phyloP scores from a whole-genome alignment of 148 eudicot genomes.

The Selenicereus undatus region DNA sequence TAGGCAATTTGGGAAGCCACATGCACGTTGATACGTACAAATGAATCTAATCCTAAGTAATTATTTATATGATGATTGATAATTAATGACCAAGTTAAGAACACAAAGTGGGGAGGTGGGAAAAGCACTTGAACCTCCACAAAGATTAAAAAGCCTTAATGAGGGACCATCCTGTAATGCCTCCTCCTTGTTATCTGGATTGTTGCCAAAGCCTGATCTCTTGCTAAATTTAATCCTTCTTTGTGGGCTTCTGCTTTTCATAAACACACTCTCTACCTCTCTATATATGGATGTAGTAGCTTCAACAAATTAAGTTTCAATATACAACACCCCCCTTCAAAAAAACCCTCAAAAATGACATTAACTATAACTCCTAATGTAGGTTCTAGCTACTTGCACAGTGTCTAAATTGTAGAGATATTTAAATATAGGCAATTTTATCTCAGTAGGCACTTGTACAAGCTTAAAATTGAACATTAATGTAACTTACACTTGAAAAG shows the following conservation, averaged over 20 bases:
- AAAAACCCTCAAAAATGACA: no score
- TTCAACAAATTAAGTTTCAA: no score
- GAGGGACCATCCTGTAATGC: conserved; percentile 39
- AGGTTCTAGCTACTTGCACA: no score
- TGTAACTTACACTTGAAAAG: background rate
- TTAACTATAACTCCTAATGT: no score
- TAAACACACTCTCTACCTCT: background rate
- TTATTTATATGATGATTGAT: background rate
- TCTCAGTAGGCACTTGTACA: no score
- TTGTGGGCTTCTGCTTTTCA: background rate
- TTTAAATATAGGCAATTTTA: no score
- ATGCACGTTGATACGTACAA: background rate
- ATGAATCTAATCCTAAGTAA: background rate
- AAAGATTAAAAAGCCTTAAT: background rate
- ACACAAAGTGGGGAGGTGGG: background rate
- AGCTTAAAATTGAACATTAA: no score
- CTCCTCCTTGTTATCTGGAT: conserved; percentile 34
- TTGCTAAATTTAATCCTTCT: background rate
- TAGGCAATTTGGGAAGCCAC: background rate
- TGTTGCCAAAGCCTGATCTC: conserved; percentile 14
- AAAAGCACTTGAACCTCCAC: background rate
- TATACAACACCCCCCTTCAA: no score
- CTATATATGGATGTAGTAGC: background rate
- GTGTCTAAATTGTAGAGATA: no score
- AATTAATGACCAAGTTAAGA: background rate